Percentiles rank a stretch among this genome's conserved stretches.
phyloP scores from a whole-genome alignment of 495 filamentous ascomycete species.

The Aspergillus nanangensis region DNA sequence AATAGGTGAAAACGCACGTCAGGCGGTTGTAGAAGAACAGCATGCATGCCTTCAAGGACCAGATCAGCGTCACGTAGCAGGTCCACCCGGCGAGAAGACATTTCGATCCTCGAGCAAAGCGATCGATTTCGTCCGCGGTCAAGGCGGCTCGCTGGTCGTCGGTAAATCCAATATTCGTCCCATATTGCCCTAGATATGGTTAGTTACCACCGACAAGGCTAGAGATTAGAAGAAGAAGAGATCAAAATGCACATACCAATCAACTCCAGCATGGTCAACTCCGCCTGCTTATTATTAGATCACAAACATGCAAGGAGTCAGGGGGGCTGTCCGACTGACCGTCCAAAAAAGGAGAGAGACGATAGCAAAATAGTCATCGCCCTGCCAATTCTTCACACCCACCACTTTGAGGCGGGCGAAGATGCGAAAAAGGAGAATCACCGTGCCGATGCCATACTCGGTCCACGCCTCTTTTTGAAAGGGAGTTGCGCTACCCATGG shows the following conservation, averaged over 20 bases:
- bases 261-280: slow-evolving; percentile 13
- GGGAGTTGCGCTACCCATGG: slow-evolving; percentile 8
- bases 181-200: slow-evolving; percentile 1
- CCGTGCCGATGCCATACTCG: slow-evolving; percentile 13
- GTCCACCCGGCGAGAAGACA: slow-evolving; percentile 46
- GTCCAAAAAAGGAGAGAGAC: slow-evolving; percentile 18
- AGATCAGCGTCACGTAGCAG: slow-evolving; percentile 46
- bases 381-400: slow-evolving; percentile 17
- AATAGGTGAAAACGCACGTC: slow-evolving; percentile 42
- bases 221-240: too few relatives aligned
- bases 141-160: slow-evolving; percentile 30
- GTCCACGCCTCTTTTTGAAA: slow-evolving; percentile 22
- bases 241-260: too few relatives aligned
- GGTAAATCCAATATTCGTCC: slow-evolving; percentile 41
- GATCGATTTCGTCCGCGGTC: slow-evolving; percentile 23
- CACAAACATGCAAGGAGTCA: background rate
- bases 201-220: too few relatives aligned
- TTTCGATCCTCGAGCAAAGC: slow-evolving; percentile 41
- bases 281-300: slow-evolving; percentile 2
- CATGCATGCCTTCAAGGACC: slow-evolving; percentile 48
- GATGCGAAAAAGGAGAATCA: slow-evolving; percentile 16
- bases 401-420: slow-evolving; percentile 17
- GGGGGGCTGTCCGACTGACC: slow-evolving; percentile 6
- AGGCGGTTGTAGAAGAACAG: slow-evolving; percentile 47
- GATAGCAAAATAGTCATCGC: slow-evolving; percentile 21